Evolutionary conservation across 1,139 yeast genomes (phyloP).

Genomic region (Suhomyces coccinellae): DNA sequence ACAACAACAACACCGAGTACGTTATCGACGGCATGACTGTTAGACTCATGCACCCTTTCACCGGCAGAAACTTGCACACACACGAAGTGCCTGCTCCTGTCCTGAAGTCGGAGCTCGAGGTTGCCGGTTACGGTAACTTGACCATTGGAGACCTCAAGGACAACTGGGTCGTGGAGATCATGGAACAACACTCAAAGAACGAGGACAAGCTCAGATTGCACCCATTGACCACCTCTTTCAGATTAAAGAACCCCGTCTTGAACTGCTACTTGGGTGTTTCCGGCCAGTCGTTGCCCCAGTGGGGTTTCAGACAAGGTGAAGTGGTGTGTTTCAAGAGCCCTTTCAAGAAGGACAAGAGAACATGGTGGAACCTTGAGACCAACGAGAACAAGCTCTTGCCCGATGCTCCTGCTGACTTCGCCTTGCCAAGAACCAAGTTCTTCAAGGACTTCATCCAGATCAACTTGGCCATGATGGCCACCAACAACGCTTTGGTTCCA

Average conservation of each 20-base stretch:
- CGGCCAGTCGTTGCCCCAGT: slow-evolving; percentile 79
- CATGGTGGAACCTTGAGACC: slow-evolving; percentile 97
- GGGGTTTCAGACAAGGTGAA: slow-evolving; percentile 99
- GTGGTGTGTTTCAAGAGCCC: slow-evolving; percentile 81
- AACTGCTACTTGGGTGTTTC: slow-evolving; percentile 88
- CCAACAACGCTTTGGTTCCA: slow-evolving; percentile 94
- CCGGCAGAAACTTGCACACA: slow-evolving; percentile 90
- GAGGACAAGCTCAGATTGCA: slow-evolving; percentile 73
- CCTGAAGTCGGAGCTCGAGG: slow-evolving; percentile 72
- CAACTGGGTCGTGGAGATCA: slow-evolving; percentile 89
- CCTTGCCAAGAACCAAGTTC: slow-evolving; percentile 80
- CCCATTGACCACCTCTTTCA: slow-evolving; percentile 83
- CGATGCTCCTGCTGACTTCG: slow-evolving; percentile 67
- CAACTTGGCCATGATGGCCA: slow-evolving; percentile 98
- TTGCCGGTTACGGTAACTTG: slow-evolving; percentile 88
- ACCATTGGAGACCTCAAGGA: slow-evolving; percentile 89
- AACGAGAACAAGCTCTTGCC: slow-evolving; percentile 78
- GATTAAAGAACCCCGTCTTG: slow-evolving; percentile 65
- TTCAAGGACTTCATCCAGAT: slow-evolving; percentile 87
- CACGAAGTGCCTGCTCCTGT: slow-evolving; percentile 83
- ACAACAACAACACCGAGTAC: slow-evolving; percentile 54
- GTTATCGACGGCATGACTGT: slow-evolving; percentile 73
- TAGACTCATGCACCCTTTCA: slow-evolving; percentile 74
- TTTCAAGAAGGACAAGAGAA: slow-evolving; percentile 81
- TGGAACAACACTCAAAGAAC: slow-evolving; percentile 71